These are phyloP conservation scores for Clavulina sp. DNA, from an alignment of 768 basidiomycete species.

Conservation along the genomic window DNA sequence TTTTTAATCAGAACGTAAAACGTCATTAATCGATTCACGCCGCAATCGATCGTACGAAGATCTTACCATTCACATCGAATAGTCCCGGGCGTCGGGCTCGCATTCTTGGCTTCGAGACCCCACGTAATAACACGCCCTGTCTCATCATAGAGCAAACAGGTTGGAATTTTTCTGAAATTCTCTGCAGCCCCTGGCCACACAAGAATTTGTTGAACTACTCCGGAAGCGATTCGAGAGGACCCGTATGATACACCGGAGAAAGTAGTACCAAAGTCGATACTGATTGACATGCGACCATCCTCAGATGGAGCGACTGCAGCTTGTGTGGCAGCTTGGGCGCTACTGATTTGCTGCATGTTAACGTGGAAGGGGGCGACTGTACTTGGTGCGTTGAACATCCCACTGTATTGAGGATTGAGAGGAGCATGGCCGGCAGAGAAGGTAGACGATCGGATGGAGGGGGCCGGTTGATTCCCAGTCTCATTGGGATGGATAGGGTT, in stretches of 20 bases:
- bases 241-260: constrained; percentile 83
- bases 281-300: neutral
- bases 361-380: neutral
- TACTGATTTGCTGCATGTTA: neutral
- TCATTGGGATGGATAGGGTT: constrained; percentile 12
- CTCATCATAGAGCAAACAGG: constrained; percentile 69
- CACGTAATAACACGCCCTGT: constrained; percentile 58
- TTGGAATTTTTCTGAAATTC: constrained; percentile 76
- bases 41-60: neutral
- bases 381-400: neutral
- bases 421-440: neutral
- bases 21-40: neutral
- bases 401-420: neutral
- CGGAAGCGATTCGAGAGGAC: constrained; percentile 65
- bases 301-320: neutral
- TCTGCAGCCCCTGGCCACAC: constrained; percentile 77
- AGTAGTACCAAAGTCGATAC: constrained; percentile 38
- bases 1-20: constrained; percentile 7
- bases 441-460: neutral
- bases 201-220: constrained; percentile 67
- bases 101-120: constrained; percentile 79
- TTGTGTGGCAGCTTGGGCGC: no score
- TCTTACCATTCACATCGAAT: constrained; percentile 37
- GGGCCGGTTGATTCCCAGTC: neutral
- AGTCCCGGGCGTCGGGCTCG: constrained; percentile 47